Evolutionary conservation across 2,329 filamentous ascomycete genomes (phyloP).

Genomic region (Talaromyces funiculosus): DNA sequence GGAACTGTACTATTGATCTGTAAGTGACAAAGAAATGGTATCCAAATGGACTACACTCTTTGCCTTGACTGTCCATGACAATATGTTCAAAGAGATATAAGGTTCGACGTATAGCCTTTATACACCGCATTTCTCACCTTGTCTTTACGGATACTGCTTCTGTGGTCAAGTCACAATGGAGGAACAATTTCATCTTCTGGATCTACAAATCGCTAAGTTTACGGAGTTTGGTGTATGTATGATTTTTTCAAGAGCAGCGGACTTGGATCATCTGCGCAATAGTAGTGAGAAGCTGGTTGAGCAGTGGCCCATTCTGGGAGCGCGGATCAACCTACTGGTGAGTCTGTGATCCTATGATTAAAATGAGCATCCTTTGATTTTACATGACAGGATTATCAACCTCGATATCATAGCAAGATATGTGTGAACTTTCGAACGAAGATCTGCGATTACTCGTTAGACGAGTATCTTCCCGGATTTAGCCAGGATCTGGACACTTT

Average conservation of each 20-base stretch:
- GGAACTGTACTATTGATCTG: no score
- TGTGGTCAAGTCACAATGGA: not conserved
- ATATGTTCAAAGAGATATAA: no score
- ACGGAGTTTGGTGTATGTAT: not conserved
- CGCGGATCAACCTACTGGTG: not conserved
- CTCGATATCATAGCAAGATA: not conserved
- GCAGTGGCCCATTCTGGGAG: not conserved
- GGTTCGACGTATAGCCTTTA: no score
- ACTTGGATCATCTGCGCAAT: not conserved
- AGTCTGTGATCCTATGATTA: not conserved
- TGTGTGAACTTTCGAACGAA: not conserved
- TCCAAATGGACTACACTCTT: no score
- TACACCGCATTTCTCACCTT: no score
- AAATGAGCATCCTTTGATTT: no score
- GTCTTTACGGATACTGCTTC: no score
- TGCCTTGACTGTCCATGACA: no score
- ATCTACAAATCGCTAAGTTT: not conserved
- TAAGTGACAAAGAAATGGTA: no score
- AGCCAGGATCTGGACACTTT: not conserved
- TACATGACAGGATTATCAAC: no score
- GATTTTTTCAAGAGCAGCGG: not conserved
- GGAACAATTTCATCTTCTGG: not conserved
- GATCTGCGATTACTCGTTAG: not conserved
- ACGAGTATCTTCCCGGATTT: not conserved
- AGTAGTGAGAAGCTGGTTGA: not conserved